Conservation (phyloP, 2,329 filamentous ascomycete species). For the Elsinoe ampelina region DNA sequence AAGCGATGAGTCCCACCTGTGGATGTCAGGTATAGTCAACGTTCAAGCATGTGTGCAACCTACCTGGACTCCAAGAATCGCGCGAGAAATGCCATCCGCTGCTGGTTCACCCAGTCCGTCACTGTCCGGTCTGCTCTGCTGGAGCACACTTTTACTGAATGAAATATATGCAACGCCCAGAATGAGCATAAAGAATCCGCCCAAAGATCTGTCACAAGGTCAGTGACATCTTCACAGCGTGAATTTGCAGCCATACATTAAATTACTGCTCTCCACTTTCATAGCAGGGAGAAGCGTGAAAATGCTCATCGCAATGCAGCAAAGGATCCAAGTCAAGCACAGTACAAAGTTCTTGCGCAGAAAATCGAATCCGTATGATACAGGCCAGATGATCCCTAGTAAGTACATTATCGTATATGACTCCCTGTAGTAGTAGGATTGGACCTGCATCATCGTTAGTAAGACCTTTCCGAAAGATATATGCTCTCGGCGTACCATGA, state of each 20-base stretch:
- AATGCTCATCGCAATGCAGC: slow-evolving; percentile 73
- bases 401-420: slow-evolving; percentile 75
- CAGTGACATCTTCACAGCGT: background rate
- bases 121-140: slow-evolving; percentile 30
- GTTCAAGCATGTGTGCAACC: slow-evolving; percentile 17
- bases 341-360: slow-evolving; percentile 56
- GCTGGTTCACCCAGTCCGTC: slow-evolving; percentile 23
- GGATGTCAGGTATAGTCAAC: slow-evolving; percentile 10
- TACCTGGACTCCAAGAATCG: slow-evolving; percentile 59
- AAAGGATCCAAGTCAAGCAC: slow-evolving; percentile 61
- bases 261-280: slow-evolving; percentile 66
- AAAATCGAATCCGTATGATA: slow-evolving; percentile 63
- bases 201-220: slow-evolving; percentile 48
- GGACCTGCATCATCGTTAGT: slow-evolving; percentile 46
- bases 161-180: slow-evolving; percentile 69
- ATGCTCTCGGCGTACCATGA: slow-evolving; percentile 43
- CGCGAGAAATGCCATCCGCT: slow-evolving; percentile 44
- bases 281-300: slow-evolving; percentile 84
- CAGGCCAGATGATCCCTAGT: slow-evolving; percentile 68
- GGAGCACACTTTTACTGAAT: slow-evolving; percentile 60
- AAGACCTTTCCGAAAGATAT: too few relatives aligned
- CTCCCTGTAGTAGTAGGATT: slow-evolving; percentile 86
- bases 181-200: slow-evolving; percentile 67
- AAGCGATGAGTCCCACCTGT: slow-evolving; percentile 63
- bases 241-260: slow-evolving; percentile 52